A percentile compares a stretch with the other conserved stretches of the same genome.
Evolutionary conservation across 148 eudicot genomes (phyloP).

Genomic region (Tetragonia tetragonoides): DNA sequence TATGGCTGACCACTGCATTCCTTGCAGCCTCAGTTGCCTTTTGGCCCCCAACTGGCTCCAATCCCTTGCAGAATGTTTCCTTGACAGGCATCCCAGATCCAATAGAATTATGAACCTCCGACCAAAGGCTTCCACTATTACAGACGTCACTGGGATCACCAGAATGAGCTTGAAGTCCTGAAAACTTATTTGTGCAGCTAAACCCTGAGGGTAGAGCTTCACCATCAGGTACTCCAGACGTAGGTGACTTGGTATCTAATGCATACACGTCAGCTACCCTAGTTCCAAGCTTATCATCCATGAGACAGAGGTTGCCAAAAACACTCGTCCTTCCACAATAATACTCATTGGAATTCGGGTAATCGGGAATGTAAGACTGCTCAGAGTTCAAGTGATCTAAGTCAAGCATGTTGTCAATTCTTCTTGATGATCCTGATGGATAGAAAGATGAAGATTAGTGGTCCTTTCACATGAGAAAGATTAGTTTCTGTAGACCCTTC

Average conservation of each 20-base stretch:
- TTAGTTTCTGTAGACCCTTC: neutral
- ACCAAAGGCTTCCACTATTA: neutral
- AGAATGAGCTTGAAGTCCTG: neutral
- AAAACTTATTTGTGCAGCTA: neutral
- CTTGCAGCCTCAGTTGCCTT: neutral
- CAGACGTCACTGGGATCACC: neutral
- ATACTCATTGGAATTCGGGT: neutral
- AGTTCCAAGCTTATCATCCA: neutral
- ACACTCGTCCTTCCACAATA: neutral
- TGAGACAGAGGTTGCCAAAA: neutral
- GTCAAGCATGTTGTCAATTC: neutral
- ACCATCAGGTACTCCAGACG: neutral
- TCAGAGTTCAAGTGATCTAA: conserved; percentile 4
- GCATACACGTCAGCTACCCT: neutral
- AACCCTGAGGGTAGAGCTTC: neutral
- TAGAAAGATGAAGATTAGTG: neutral
- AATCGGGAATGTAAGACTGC: neutral
- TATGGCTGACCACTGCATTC: neutral
- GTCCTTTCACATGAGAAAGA: neutral
- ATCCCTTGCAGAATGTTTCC: neutral
- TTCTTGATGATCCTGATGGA: neutral
- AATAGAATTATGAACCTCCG: neutral
- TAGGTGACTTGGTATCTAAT: neutral
- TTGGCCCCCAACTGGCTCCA: neutral
- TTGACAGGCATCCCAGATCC: neutral